Base-by-base conservation (phyloP, 371 early-diverging fungal species). In the Funneliformis caledonium region DNA sequence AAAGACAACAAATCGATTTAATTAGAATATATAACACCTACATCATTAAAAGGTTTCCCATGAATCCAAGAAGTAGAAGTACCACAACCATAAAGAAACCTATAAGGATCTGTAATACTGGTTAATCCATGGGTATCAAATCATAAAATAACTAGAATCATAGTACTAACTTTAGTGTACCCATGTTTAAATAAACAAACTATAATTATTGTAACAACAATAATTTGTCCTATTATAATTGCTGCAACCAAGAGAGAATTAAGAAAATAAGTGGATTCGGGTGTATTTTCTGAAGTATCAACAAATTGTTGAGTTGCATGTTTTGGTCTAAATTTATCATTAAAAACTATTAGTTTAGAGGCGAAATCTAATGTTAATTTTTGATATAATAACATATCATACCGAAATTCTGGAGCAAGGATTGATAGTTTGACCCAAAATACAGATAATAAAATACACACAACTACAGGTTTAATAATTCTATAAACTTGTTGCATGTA, bases 361-460 rank as follows among this genome's bases (percentile, higher is more conserved):
- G 64, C 0, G 2, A 59, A 59, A 62, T 26, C 12, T 4, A 12
- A 62, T 11, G 1, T 11, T 9, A 7, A 31, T 26, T n/a, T 62
- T 31, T 14, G 19, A 26, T 10, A 26, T 26, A 26, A 26, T 26
- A 26, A 26, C 26, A 26, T 26, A 62, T 10, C 64, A 82, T 85
- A 90, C 90, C 87, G 86, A 74, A 90, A 91, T 76, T 91, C 91
- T 81, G 89, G 89, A 50, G 83, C 80, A 9, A 45, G 85, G 86
- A 85, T 83, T 77, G 87, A 89, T n/a, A 95, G 87, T 82, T 96
- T 96, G 76, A 95, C 93, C 96, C 96, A 96, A 48, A 95, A 87
- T 48, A 96, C 92, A 60, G 93, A 91, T 37, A 95, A 85, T 12
- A 90, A 80, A 70, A 96, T 94, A 82, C 95, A 95, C 16, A 87